Evolutionary conservation across 2,329 filamentous ascomycete species (phyloP).

Genomic region (Penicillium sp.): DNA sequence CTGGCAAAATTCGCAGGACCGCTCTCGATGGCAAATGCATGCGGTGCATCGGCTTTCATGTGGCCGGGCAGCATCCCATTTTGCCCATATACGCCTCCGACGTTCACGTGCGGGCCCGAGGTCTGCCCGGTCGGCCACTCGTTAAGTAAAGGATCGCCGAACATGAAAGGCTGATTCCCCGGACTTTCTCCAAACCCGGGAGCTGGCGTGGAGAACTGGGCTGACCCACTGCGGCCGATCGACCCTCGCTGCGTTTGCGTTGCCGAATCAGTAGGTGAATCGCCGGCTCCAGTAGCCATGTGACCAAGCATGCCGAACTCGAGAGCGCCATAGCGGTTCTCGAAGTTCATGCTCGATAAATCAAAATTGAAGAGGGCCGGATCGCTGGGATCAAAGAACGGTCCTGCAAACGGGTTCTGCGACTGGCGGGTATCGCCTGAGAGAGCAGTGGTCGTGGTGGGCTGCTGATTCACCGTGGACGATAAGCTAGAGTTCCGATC

Average conservation of each 20-base stretch:
- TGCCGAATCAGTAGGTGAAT: conserved; percentile 63
- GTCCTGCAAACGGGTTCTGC: conserved; percentile 47
- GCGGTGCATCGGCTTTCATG: conserved; percentile 46
- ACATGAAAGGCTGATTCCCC: conserved; percentile 43
- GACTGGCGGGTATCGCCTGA: conserved; percentile 42
- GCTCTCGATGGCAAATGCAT: conserved; percentile 60
- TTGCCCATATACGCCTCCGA: conserved; percentile 35
- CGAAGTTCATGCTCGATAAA: conserved; percentile 87
- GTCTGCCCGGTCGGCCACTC: conserved; percentile 43
- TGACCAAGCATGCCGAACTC: conserved; percentile 96
- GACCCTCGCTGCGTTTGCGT: conserved; percentile 47
- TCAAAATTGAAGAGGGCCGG: conserved; percentile 94
- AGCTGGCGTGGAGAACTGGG: conserved; percentile 38
- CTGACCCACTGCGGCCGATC: conserved; percentile 41
- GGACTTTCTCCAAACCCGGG: conserved; percentile 46
- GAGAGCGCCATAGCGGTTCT: conserved; percentile 89
- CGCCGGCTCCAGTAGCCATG: conserved; percentile 87
- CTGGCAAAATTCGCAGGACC: conserved; percentile 54
- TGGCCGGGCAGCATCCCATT: conserved; percentile 39
- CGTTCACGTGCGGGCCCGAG: conserved; percentile 33
- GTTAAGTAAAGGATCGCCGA: conserved; percentile 43
- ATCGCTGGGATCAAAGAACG: conserved; percentile 84
- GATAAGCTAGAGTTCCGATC: conserved; percentile 34
- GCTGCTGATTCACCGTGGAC: conserved; percentile 46
- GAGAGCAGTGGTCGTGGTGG: conserved; percentile 45